These are phyloP conservation scores for Paramecium tetraurelia DNA, from an alignment of 73 alveolate species.

Conservation along the genomic window DNA sequence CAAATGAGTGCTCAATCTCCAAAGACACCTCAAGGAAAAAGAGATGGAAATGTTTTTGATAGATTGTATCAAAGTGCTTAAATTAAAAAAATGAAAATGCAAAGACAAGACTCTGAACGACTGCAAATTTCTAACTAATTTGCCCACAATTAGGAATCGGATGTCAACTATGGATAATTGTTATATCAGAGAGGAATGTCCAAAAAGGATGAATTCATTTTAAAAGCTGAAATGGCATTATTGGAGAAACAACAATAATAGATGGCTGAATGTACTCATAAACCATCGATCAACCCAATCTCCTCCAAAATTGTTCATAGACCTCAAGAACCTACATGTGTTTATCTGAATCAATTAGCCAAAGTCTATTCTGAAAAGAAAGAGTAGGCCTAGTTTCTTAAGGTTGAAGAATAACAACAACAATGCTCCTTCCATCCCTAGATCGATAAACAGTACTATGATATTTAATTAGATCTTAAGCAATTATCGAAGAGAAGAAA, in stretches of 20 bases:
- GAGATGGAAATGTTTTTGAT: not conserved
- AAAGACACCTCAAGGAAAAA: not conserved
- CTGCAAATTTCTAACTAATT: not conserved
- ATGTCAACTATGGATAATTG: not conserved
- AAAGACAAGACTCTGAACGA: not conserved
- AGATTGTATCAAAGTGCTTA: not conserved
- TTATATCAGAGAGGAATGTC: constrained; percentile 5
- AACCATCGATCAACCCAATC: not conserved
- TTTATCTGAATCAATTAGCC: not conserved
- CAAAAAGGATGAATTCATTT: not conserved
- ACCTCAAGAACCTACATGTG: not conserved
- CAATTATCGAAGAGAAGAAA: constrained; percentile 14
- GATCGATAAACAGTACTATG: constrained; percentile 6
- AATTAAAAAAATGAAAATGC: not conserved
- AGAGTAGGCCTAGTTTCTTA: not conserved
- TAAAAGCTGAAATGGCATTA: constrained; percentile 18
- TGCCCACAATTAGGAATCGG: not conserved
- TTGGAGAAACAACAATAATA: not conserved
- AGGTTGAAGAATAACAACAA: not conserved
- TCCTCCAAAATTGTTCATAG: not conserved
- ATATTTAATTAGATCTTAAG: not conserved
- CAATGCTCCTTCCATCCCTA: constrained; percentile 9
- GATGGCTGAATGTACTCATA: not conserved
- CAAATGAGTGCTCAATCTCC: not conserved
- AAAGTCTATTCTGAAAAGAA: not conserved